Evolutionary conservation across 371 early-diverging fungal species (phyloP).

Genomic region (Blakeslea trispora): DNA sequence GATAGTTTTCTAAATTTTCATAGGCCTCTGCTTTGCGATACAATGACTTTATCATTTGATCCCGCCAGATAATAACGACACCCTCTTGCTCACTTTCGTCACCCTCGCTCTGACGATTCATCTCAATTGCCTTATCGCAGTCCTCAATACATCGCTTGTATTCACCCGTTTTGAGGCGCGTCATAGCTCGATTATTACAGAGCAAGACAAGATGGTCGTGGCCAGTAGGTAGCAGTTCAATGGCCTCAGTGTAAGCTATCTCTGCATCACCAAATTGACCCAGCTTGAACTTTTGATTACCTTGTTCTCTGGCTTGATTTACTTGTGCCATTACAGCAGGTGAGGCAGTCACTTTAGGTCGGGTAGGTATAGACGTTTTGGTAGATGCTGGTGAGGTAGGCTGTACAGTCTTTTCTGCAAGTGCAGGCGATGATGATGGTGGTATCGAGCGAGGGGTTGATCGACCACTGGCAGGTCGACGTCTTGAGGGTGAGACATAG

Average conservation of each 20-base stretch:
- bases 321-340: slow-evolving; percentile 26
- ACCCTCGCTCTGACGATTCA: slow-evolving; percentile 41
- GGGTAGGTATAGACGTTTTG: slow-evolving; percentile 8
- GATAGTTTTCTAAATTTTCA: slow-evolving; percentile 83
- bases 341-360: slow-evolving; percentile 28
- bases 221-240: slow-evolving; percentile 55
- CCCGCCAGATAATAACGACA: slow-evolving; percentile 32
- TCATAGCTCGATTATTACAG: slow-evolving; percentile 88
- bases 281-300: slow-evolving; percentile 87
- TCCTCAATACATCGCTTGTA: slow-evolving; percentile 72
- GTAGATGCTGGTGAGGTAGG: not conserved
- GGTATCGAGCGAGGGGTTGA: slow-evolving; percentile 13
- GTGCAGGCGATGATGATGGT: not conserved
- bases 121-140: slow-evolving; percentile 51
- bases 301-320: slow-evolving; percentile 57
- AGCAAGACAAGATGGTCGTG: slow-evolving; percentile 67
- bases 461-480: slow-evolving; percentile 27
- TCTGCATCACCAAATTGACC: slow-evolving; percentile 91
- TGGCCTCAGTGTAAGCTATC: slow-evolving; percentile 70
- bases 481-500: slow-evolving; percentile 61
- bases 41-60: slow-evolving; percentile 15
- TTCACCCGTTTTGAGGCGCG: slow-evolving; percentile 81
- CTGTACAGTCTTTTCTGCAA: not conserved
- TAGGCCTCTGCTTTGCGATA: slow-evolving; percentile 74
- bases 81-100: slow-evolving; percentile 40